Evolutionary conservation across 345 rosid species (phyloP), one percentile per base, ranked within the genome.

Genomic region (Acer saccharum): DNA sequence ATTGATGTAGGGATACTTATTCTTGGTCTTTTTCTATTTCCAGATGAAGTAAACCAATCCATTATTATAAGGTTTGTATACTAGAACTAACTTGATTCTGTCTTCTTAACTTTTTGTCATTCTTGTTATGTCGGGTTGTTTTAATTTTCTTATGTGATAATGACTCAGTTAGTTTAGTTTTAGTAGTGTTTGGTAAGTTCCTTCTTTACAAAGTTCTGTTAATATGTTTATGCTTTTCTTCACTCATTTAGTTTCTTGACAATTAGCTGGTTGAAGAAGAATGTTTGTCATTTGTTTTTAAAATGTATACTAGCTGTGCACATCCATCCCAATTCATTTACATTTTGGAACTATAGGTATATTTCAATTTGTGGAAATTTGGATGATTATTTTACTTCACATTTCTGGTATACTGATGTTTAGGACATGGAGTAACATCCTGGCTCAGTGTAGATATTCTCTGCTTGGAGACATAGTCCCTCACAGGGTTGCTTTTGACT

Each of bases 1-100:
- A 66, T 63, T 18, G 20, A 6, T 78, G 52, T 58, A n/a, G 25
- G 50, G 29, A 61, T 57, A 84, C 83, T 86, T 78, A 82, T 74
- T 78, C 44, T 73, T 44, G 25, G 78, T 77, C 18, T 77, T 25
- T 78, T 84, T 85, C 66, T 81, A 14, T 77, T 77, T 69, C 21
- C 97, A 94, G 99, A 96, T 91, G 99, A 96, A 90, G 98, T 96
- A 69, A 94, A 96, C 83, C 98, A 94, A 88, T 94, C 99, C 63
- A 94, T 96, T 84, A 96, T 96, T 75, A 96, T 96, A 89, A 96
- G 99, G 99, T 95, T 79, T 83, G 96, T 87, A 17, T 44, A 65
- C 5, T 64, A 0, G 67, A 61, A 74, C 71, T 32, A n/a, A 3
- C 66, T 77, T n/a, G 65, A n/a, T 48, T 65, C 14, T 52, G 32